Base-by-base conservation (phyloP, 2,329 filamentous ascomycete species). In the Aspergillus fumigatiaffinis region DNA sequence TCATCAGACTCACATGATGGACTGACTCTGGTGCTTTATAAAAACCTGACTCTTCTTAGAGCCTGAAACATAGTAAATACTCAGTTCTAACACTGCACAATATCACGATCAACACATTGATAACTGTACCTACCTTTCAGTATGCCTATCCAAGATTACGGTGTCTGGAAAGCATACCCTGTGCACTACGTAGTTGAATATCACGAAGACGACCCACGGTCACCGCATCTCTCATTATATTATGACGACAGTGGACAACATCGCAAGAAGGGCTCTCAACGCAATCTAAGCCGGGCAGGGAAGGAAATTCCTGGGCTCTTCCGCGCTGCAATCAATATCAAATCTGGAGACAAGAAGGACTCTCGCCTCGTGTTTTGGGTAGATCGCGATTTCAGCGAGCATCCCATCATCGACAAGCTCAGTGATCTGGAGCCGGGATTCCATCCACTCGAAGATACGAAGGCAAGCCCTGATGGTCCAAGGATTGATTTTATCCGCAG, bases 291-390 rank as follows among this genome's bases (percentile, higher is more conserved):
- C 32, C 32, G 32, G 4, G 52, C 21, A 12, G 48, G 48, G 4
- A 59, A 47, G 35, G 56, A 61, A 6, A 59, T 61, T 23, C 53
- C 53, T 42, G 55, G 59, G 7, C 51, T 58, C 1, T 57, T 47
- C 17, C 55, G 60, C 20, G 63, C 63, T 1, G 58, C 59, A 14
- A 64, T 66, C 42, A 64, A 66, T 29, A 59, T 63, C 48, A 60
- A 62, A 38, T 66, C 63, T 17, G 53, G 50, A 0, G 60, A 56
- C n/a, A 56, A 38, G 6, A 17, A 38, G 2, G 64, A 66, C 7
- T 60, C 61, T 4, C 56, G 61, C 29, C 59, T 66, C 21, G 61
- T 52, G 17, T 66, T 61, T 21, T 66, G 64, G 63, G 53, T 63
- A 10, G 52, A 59, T 26, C 38, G 49, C 2, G 44, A 57, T 4